Percentiles rank a stretch among this genome's conserved stretches.
phyloP scores from a whole-genome alignment of 345 rosid genomes.

The Abelmoschus esculentus region DNA sequence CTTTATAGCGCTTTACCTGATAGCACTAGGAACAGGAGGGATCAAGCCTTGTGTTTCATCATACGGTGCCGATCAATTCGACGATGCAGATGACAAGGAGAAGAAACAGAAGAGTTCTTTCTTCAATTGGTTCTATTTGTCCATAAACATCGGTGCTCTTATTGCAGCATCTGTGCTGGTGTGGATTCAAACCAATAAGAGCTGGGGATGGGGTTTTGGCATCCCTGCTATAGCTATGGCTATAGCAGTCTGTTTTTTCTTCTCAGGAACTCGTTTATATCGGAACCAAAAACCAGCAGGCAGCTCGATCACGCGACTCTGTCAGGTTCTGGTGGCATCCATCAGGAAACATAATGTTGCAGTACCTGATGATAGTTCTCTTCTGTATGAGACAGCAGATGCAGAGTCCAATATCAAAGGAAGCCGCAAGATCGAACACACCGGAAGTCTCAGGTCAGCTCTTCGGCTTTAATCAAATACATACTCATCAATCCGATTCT shows the following conservation, averaged over 20 bases:
- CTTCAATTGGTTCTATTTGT: constrained; percentile 15
- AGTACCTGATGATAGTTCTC: too few species aligned
- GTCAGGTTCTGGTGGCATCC: constrained; percentile 21
- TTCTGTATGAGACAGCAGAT: constrained; percentile 14
- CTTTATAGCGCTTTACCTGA: constrained; percentile 16
- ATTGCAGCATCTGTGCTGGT: constrained; percentile 21
- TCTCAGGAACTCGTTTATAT: constrained; percentile 17
- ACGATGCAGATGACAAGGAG: constrained; percentile 18
- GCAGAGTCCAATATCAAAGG: constrained; percentile 12
- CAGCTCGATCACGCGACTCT: constrained; percentile 18
- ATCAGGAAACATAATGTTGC: background rate
- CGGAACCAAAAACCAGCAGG: constrained; percentile 20
- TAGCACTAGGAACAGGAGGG: constrained; percentile 21
- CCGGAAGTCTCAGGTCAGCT: constrained; percentile 6
- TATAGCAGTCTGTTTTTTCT: constrained; percentile 13
- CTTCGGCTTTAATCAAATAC: background rate
- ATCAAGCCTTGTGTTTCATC: constrained; percentile 19
- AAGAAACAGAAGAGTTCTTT: constrained; percentile 13
- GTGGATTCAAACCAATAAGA: constrained; percentile 14
- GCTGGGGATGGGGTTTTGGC: constrained; percentile 24
- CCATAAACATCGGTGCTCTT: constrained; percentile 19
- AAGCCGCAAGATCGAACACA: constrained; percentile 20
- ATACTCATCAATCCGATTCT: background rate
- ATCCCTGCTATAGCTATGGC: constrained; percentile 8
- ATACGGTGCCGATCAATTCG: constrained; percentile 24